Conservation (phyloP, 1,139 yeast genomes). For the Geotrichum phurueaensis region DNA sequence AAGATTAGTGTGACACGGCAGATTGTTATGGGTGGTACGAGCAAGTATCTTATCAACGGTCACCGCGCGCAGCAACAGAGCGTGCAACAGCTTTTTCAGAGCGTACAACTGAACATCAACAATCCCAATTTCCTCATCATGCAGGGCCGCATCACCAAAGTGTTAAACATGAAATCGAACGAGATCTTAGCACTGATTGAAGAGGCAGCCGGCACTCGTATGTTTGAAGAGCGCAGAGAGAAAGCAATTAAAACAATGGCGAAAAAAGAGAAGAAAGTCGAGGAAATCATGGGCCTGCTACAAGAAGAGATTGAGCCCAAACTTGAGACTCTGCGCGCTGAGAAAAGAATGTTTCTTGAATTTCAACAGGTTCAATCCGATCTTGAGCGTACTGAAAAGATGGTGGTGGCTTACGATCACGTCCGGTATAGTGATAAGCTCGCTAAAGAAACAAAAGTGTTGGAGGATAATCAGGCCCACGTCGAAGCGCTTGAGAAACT, state of each 20-base stretch:
- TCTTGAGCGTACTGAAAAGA: conserved; percentile 64
- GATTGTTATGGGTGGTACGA: conserved; percentile 82
- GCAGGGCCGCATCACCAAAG: conserved; percentile 98
- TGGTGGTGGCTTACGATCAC: conserved; percentile 77
- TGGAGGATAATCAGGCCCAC: conserved; percentile 38
- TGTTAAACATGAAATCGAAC: conserved; percentile 88
- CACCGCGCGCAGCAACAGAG: conserved; percentile 95
- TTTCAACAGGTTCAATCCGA: conserved; percentile 81
- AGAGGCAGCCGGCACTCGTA: conserved; percentile 97
- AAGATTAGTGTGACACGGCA: conserved; percentile 91
- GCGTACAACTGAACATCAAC: conserved; percentile 91
- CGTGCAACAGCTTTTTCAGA: conserved; percentile 82
- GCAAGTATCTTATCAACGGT: conserved; percentile 90
- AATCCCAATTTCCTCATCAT: conserved; percentile 94
- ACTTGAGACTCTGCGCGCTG: conserved; percentile 70
- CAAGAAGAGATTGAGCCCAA: conserved; percentile 91
- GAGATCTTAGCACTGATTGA: conserved; percentile 88
- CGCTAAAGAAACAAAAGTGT: conserved; percentile 26
- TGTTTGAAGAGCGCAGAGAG: conserved; percentile 89
- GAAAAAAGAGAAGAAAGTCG: conserved; percentile 79
- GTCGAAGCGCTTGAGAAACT: conserved; percentile 37
- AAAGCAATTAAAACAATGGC: conserved; percentile 89
- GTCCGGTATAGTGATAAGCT: conserved; percentile 37
- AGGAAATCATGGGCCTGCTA: conserved; percentile 66
- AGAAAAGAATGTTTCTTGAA: conserved; percentile 77